These are phyloP conservation scores for Penicillium diatomitis DNA, from an alignment of 495 filamentous ascomycete genomes.

Conservation along the genomic window DNA sequence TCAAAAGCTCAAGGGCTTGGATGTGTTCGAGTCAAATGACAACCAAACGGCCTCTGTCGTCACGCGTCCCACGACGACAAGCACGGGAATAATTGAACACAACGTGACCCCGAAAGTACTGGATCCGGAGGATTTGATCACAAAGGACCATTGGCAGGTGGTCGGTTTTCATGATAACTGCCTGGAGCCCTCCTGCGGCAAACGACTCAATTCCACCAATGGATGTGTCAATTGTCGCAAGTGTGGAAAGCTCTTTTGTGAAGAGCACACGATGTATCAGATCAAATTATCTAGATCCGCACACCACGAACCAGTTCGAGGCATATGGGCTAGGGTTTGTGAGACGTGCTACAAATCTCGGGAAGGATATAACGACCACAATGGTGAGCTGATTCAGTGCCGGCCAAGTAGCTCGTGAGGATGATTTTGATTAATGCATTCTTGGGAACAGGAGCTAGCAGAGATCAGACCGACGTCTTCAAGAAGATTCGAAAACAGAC, in stretches of 20 bases:
- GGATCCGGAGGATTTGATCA: constrained; percentile 86
- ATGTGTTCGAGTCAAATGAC: constrained; percentile 96
- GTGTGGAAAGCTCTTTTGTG: constrained; percentile 89
- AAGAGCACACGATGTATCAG: constrained; percentile 98
- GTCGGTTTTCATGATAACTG: constrained; percentile 65
- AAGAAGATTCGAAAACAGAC: constrained; percentile 56
- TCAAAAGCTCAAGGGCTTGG: constrained; percentile 93
- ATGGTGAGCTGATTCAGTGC: constrained; percentile 31
- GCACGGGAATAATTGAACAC: constrained; percentile 25
- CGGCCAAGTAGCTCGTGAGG: neutral
- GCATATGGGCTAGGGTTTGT: constrained; percentile 89
- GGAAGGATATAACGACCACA: constrained; percentile 89
- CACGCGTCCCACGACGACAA: constrained; percentile 22
- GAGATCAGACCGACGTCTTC: constrained; percentile 66
- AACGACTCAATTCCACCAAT: constrained; percentile 64
- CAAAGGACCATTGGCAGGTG: constrained; percentile 80
- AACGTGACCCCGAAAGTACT: constrained; percentile 19
- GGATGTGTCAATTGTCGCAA: constrained; percentile 87
- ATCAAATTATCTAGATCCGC: constrained; percentile 93
- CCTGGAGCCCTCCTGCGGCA: constrained; percentile 78
- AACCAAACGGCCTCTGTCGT: constrained; percentile 25
- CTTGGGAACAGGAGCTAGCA: constrained; percentile 37
- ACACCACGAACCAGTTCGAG: constrained; percentile 82
- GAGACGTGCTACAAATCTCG: constrained; percentile 97
- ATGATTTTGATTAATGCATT: neutral